Evolutionary conservation across 192 early-diverging fungal species (phyloP).

Genomic region (Coemansia sp.): DNA sequence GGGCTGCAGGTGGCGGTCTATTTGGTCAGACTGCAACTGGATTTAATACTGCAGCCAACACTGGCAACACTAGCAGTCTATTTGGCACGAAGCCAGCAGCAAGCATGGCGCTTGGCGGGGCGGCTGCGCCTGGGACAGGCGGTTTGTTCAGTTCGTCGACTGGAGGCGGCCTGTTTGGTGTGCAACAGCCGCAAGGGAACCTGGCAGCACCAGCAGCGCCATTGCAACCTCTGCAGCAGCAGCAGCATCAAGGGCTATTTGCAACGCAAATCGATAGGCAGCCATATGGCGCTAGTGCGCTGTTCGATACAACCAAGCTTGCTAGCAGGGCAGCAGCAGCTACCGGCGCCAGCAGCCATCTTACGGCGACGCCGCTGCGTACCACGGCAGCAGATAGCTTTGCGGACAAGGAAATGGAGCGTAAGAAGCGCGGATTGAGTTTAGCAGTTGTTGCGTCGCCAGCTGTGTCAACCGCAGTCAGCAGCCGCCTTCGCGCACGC

Average conservation of each 20-base stretch:
- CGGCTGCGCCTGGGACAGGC: background rate
- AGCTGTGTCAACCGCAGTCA: constrained; percentile 58
- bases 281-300: constrained; percentile 83
- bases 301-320: constrained; percentile 62
- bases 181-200: constrained; percentile 11
- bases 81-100: constrained; percentile 23
- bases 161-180: constrained; percentile 1
- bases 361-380: constrained; percentile 42
- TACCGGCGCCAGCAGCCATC: constrained; percentile 28
- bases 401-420: constrained; percentile 37
- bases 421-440: constrained; percentile 69
- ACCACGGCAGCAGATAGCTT: constrained; percentile 24
- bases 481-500: constrained; percentile 65
- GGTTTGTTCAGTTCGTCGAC: background rate
- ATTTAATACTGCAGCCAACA: constrained; percentile 2
- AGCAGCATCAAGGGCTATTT: constrained; percentile 31
- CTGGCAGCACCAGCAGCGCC: background rate
- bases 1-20: constrained; percentile 5
- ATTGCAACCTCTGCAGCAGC: constrained; percentile 42
- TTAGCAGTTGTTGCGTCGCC: constrained; percentile 77
- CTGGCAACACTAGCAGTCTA: background rate
- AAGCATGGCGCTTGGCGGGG: background rate
- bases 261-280: constrained; percentile 78
- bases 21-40: constrained; percentile 6
- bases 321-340: constrained; percentile 14